These are phyloP conservation scores for Thyridium curvatum DNA, from an alignment of 2,329 filamentous ascomycete species.

Conservation along the genomic window DNA sequence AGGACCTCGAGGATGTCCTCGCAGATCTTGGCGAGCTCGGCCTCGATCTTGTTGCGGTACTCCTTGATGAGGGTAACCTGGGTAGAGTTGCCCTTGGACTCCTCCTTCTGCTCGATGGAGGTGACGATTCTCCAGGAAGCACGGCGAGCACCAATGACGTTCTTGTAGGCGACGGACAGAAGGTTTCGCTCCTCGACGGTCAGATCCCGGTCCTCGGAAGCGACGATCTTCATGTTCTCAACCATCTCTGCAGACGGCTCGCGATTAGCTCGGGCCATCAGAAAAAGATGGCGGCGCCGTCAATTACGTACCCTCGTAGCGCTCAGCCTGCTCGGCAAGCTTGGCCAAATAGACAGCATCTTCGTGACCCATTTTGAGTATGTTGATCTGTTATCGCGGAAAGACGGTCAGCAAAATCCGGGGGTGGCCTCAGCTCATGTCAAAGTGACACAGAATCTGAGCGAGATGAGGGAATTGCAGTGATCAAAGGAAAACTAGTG, in stretches of 20 bases:
- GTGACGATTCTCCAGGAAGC: slow-evolving; percentile 98
- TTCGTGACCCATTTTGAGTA: slow-evolving; percentile 90
- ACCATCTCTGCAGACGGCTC: slow-evolving; percentile 81
- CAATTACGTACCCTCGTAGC: slow-evolving; percentile 81
- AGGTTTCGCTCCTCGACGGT: slow-evolving; percentile 96
- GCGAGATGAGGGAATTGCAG: not conserved
- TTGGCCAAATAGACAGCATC: slow-evolving; percentile 99
- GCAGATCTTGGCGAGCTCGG: slow-evolving; percentile 94
- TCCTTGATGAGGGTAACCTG: slow-evolving; percentile 93
- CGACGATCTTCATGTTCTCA: slow-evolving; percentile 99
- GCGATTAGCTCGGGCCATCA: not conserved
- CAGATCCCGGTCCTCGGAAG: slow-evolving; percentile 76
- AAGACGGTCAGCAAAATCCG: slow-evolving; percentile 14
- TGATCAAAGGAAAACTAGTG: not conserved
- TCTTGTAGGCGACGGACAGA: slow-evolving; percentile 97
- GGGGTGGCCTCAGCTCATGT: too few species aligned
- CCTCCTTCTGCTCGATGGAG: slow-evolving; percentile 99
- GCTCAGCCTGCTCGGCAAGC: slow-evolving; percentile 99
- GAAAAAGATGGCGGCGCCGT: slow-evolving; percentile 1
- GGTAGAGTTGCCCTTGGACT: slow-evolving; percentile 93
- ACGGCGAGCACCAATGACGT: slow-evolving; percentile 94
- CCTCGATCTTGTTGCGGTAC: slow-evolving; percentile 98
- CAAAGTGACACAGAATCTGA: slow-evolving; percentile 3
- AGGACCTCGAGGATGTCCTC: slow-evolving; percentile 94
- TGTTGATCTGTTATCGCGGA: slow-evolving; percentile 15